Conservation (phyloP, 1,284 basidiomycete genomes). For the Cutaneotrichosporon spelunceum region DNA sequence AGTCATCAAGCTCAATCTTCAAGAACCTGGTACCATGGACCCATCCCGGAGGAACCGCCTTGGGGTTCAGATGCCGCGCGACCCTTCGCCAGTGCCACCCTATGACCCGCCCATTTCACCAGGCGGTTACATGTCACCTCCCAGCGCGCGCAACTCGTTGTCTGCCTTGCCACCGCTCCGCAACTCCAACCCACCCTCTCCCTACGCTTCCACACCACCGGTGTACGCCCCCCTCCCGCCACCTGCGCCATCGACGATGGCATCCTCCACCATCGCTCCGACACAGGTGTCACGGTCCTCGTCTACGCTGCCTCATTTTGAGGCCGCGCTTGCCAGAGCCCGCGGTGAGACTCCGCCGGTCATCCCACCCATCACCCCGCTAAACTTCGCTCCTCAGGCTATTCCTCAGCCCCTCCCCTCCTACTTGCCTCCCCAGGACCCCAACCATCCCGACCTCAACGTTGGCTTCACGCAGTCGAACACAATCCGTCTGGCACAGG, state of each 20-base stretch:
- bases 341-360: slow-evolving; percentile 13
- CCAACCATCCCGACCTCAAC: slow-evolving; percentile 44
- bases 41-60: slow-evolving; percentile 6
- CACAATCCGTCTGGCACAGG: slow-evolving; percentile 33
- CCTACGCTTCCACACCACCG: slow-evolving; percentile 9
- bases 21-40: slow-evolving; percentile 1
- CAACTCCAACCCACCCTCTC: background rate
- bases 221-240: slow-evolving; percentile 1
- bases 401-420: slow-evolving; percentile 31
- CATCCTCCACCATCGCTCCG: slow-evolving; percentile 6
- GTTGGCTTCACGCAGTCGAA: slow-evolving; percentile 36
- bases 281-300: background rate
- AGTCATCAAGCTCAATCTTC: background rate
- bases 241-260: slow-evolving; percentile 3
- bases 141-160: background rate
- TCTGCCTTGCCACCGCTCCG: background rate
- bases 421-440: slow-evolving; percentile 41
- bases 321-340: slow-evolving; percentile 41
- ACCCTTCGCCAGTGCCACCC: slow-evolving; percentile 22
- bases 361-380: background rate
- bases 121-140: slow-evolving; percentile 2
- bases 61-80: slow-evolving; percentile 8
- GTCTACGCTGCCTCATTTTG: slow-evolving; percentile 36
- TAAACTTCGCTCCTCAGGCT: background rate
- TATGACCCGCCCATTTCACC: slow-evolving; percentile 14